Percentiles rank a stretch among this genome's conserved stretches.
phyloP scores from a whole-genome alignment of 306 rosid genomes.

The Trifolium dubium region DNA sequence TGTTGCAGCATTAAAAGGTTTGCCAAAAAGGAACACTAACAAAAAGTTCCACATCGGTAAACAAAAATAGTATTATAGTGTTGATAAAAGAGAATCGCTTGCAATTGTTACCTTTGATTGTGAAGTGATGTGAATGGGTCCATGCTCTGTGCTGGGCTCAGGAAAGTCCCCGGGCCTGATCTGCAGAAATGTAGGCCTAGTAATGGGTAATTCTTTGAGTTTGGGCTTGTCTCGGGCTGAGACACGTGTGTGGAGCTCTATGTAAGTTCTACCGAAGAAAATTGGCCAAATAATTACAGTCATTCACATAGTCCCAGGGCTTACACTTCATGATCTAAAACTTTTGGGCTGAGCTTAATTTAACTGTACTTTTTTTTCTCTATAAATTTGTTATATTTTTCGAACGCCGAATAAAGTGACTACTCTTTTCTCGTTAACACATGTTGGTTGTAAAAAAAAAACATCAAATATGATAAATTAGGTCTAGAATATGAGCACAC shows the following conservation, averaged over 20 bases:
- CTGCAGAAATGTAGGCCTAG: slow-evolving; percentile 40
- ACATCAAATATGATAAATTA: background rate
- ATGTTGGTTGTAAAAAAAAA: too few relatives aligned
- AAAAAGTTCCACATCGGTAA: background rate
- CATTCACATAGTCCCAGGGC: slow-evolving; percentile 53
- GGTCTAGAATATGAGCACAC: background rate
- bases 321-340: slow-evolving; percentile 28
- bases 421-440: too few relatives aligned
- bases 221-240: slow-evolving; percentile 28
- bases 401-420: too few relatives aligned
- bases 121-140: slow-evolving; percentile 42
- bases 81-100: background rate
- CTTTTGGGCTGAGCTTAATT: background rate
- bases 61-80: accelerated
- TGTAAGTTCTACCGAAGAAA: background rate
- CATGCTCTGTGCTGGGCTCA: background rate
- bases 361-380: too few relatives aligned
- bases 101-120: too few relatives aligned
- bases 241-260: slow-evolving; percentile 47
- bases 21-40: background rate
- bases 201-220: background rate
- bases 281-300: slow-evolving; percentile 12
- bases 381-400: too few relatives aligned
- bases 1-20: background rate
- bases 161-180: slow-evolving; percentile 43